These are phyloP conservation scores for Hypoxylon sp. DNA, from an alignment of 2,329 filamentous ascomycete species.

Conservation along the genomic window DNA sequence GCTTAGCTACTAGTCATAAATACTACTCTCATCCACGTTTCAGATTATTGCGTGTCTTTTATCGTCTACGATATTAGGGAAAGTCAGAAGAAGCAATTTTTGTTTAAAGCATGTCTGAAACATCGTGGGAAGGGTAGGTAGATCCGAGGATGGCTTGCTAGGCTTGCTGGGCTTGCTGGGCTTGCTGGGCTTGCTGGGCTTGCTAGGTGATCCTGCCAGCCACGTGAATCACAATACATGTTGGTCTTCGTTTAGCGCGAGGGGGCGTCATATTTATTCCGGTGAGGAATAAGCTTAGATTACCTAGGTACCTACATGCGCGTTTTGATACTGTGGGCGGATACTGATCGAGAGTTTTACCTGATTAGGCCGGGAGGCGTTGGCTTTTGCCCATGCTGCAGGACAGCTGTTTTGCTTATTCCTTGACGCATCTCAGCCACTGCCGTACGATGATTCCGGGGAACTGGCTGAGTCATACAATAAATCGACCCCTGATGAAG, in stretches of 20 bases:
- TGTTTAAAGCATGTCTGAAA: slow-evolving; percentile 19
- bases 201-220: slow-evolving; percentile 33
- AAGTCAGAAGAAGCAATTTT: slow-evolving; percentile 37
- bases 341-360: slow-evolving; percentile 33
- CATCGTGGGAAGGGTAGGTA: slow-evolving; percentile 27
- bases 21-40: slow-evolving; percentile 30
- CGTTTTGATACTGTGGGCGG: slow-evolving; percentile 32
- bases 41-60: slow-evolving; percentile 21
- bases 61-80: slow-evolving; percentile 13
- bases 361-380: slow-evolving; percentile 30
- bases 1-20: slow-evolving; percentile 37
- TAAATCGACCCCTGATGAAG: slow-evolving; percentile 11
- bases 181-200: slow-evolving; percentile 1
- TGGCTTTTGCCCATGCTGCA: slow-evolving; percentile 18
- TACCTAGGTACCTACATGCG: not conserved
- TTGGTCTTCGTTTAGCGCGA: slow-evolving; percentile 25
- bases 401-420: slow-evolving; percentile 34
- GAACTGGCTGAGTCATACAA: slow-evolving; percentile 23
- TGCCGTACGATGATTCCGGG: slow-evolving; percentile 31
- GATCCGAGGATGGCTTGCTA: slow-evolving; percentile 36
- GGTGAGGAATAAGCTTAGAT: slow-evolving; percentile 18
- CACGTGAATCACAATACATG: slow-evolving; percentile 44
- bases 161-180: not conserved
- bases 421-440: slow-evolving; percentile 21
- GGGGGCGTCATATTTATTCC: slow-evolving; percentile 30